phyloP scores from a whole-genome alignment of 2,329 filamentous ascomycete genomes.

The Hortaea werneckii region DNA sequence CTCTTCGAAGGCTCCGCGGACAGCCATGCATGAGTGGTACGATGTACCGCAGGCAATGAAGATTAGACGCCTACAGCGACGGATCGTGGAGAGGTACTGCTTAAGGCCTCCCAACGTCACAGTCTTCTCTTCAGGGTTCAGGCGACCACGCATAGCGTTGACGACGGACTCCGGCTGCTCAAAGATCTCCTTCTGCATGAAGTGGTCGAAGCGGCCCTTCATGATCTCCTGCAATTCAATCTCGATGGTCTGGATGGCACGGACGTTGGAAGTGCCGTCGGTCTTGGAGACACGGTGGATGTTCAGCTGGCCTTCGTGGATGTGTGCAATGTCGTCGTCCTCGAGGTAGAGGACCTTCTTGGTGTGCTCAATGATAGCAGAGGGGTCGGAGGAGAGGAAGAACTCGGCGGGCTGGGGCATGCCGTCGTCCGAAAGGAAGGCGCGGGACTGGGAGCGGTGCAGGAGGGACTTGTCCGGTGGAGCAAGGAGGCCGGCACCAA shows the following conservation, averaged over 20 bases:
- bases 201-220: constrained; percentile 99
- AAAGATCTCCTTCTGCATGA: constrained; percentile 99
- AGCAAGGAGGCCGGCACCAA: constrained; percentile 61
- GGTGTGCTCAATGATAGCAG: constrained; percentile 97
- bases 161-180: constrained; percentile 98
- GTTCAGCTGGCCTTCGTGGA: constrained; percentile 97
- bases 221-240: constrained; percentile 99
- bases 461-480: constrained; percentile 95
- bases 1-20: constrained; percentile 95
- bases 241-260: constrained; percentile 96
- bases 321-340: constrained; percentile 98
- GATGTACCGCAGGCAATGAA: constrained; percentile 98
- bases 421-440: constrained; percentile 97
- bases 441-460: constrained; percentile 95
- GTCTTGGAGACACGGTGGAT: constrained; percentile 97
- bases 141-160: constrained; percentile 98
- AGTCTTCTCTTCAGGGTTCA: constrained; percentile 85
- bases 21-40: constrained; percentile 99
- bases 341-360: constrained; percentile 99
- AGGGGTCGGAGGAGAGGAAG: constrained; percentile 97
- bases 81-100: constrained; percentile 93
- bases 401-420: constrained; percentile 97
- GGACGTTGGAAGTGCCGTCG: constrained; percentile 93
- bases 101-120: constrained; percentile 92
- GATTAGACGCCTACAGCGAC: constrained; percentile 91